Base-by-base conservation (phyloP, 2,329 filamentous ascomycete genomes). In the Simplicillium aogashimaense region DNA sequence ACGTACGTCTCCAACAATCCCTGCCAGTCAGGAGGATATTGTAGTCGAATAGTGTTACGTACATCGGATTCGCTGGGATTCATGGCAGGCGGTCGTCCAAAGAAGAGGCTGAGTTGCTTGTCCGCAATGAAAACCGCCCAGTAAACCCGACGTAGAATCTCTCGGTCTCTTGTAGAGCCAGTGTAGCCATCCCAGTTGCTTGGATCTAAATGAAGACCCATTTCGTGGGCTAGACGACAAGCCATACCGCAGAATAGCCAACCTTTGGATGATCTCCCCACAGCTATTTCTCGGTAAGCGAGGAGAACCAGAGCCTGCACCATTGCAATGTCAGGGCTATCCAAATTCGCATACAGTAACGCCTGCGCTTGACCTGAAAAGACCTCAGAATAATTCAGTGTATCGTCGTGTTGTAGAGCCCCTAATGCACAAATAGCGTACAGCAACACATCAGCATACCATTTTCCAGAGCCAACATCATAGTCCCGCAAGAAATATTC, bases 201-300 rank as follows among this genome's bases (percentile, higher is more conserved):
- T 1, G 69, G 69, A 37, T 72, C 69, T 1, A 72, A 58, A 46
- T 72, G 69, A 13, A 72, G 56, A 1, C 69, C 69, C 69, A 72
- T 72, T 46, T 70, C 69, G 38, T 71, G 67, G 1, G 67, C 63
- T 12, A 72, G 55, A 4, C 69, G 61, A 45, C 70, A 72, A 8
- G 67, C 67, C 67, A 72, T 71, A 36, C 68, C 67, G 20, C 66
- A 70, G 39, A 68, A 70, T 2, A 72, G 52, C 69, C 69, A 72
- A 11, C 69, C 68, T 39, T 69, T 72, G 14, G 67, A 70, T 2
- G 60, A 53, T n/a, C 63, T 60, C 1, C 67, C 65, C 16, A 63
- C 60, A 3, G 67, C 68, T 33, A 71, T 69, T 43, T 68, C 66
- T 13, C 63, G 57, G 40, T 72, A 66, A 9, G 66, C 65, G 2